Conservation (phyloP, 1,139 yeast genomes). For the Taiozyma sp. region DNA sequence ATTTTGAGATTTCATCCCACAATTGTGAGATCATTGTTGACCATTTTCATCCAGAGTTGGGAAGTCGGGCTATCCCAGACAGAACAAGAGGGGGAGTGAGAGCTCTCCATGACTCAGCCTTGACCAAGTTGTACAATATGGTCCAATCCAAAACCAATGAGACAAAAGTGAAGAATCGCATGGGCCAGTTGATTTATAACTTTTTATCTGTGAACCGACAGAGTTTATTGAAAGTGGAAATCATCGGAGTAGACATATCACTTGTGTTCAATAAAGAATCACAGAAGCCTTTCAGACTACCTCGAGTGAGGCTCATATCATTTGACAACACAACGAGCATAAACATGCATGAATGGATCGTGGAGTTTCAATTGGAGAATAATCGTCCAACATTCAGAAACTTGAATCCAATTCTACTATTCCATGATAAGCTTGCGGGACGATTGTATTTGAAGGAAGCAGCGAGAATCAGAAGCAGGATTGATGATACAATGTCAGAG, state of each 20-base stretch:
- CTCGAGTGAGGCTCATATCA: slow-evolving; percentile 20
- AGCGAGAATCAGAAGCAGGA: not conserved
- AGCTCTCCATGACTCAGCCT: not conserved
- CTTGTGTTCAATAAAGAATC: slow-evolving; percentile 14
- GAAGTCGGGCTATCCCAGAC: not conserved
- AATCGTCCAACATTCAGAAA: slow-evolving; percentile 5
- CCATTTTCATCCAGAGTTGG: slow-evolving; percentile 11
- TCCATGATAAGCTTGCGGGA: slow-evolving; percentile 20
- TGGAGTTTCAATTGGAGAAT: slow-evolving; percentile 16
- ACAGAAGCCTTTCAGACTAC: slow-evolving; percentile 10
- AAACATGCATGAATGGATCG: slow-evolving; percentile 20
- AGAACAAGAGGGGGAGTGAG: not conserved
- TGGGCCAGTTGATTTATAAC: slow-evolving; percentile 4
- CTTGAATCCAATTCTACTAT: slow-evolving; percentile 16
- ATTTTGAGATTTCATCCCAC: slow-evolving; percentile 7
- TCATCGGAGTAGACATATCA: slow-evolving; percentile 20
- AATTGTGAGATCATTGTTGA: slow-evolving; percentile 1
- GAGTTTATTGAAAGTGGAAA: slow-evolving; percentile 14
- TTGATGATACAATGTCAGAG: slow-evolving; percentile 1
- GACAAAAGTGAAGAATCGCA: not conserved
- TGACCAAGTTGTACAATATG: not conserved
- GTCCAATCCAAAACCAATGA: not conserved
- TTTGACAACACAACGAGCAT: slow-evolving; percentile 24
- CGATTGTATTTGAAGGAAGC: slow-evolving; percentile 12
- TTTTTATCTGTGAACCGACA: slow-evolving; percentile 4